Evolutionary conservation across 2,329 filamentous ascomycete genomes (phyloP).

Genomic region (Paecilomyces sp.): DNA sequence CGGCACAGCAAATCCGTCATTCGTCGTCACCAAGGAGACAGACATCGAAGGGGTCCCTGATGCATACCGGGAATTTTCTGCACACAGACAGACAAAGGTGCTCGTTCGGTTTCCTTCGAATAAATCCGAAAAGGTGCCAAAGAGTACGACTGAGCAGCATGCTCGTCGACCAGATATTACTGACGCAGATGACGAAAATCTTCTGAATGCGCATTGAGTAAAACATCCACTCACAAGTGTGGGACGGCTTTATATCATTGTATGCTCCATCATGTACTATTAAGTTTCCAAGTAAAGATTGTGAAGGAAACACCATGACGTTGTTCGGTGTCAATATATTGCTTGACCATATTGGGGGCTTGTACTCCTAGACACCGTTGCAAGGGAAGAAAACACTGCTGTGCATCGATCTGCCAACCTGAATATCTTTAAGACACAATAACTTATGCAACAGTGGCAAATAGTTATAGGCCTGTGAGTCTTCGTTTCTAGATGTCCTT

Average conservation of each 20-base stretch:
- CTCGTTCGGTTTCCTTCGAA: not conserved
- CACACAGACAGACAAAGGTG: not conserved
- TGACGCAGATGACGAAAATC: not conserved
- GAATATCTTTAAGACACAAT: not conserved
- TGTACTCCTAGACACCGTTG: not conserved
- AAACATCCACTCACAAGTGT: not conserved
- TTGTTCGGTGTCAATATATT: not conserved
- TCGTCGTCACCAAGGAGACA: not conserved
- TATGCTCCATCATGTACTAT: not conserved
- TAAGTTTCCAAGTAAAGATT: not conserved
- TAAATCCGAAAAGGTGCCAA: not conserved
- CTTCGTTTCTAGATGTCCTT: not conserved
- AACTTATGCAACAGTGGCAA: not conserved
- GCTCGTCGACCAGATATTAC: not conserved
- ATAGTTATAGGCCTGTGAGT: not conserved
- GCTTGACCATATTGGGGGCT: not conserved
- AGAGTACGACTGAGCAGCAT: not conserved
- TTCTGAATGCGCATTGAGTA: not conserved
- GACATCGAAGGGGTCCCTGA: slow-evolving; percentile 1
- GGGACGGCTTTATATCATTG: too few relatives aligned
- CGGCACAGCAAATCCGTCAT: not conserved
- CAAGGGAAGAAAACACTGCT: not conserved
- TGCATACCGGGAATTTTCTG: not conserved
- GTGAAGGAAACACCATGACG: not conserved
- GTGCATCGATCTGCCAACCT: not conserved